A percentile compares a stretch with the other conserved stretches of the same genome.
phyloP scores from a whole-genome alignment of 768 basidiomycete species.

The Leccinum disarticulatum region DNA sequence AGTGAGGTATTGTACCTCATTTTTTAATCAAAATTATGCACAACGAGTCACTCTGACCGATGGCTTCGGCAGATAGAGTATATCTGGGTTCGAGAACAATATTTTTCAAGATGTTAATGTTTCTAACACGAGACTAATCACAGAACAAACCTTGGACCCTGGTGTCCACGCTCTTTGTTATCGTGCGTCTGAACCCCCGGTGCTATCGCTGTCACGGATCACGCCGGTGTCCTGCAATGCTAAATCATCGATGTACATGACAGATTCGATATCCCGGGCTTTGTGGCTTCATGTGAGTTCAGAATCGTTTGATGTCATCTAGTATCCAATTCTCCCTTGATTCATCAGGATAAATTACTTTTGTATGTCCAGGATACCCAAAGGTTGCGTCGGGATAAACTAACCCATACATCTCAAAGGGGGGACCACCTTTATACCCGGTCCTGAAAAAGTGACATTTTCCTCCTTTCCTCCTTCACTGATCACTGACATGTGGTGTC shows the following conservation, averaged over 20 bases:
- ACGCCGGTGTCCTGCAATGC: no score
- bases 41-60: background rate
- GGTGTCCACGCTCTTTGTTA: background rate
- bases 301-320: background rate
- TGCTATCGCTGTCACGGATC: background rate
- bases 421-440: background rate
- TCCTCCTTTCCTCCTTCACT: background rate
- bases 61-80: background rate
- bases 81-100: background rate
- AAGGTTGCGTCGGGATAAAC: background rate
- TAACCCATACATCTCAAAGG: background rate
- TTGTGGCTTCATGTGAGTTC: no score
- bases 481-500: background rate
- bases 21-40: background rate
- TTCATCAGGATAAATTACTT: background rate
- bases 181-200: background rate
- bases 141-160: background rate
- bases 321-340: background rate
- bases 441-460: background rate
- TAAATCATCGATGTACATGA: no score
- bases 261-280: no score
- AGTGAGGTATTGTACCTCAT: background rate
- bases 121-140: background rate
- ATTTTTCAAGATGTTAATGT: background rate
- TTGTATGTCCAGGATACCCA: background rate